Conservation (phyloP, 352 stramenopile species). For the Peronospora belbahrii region DNA sequence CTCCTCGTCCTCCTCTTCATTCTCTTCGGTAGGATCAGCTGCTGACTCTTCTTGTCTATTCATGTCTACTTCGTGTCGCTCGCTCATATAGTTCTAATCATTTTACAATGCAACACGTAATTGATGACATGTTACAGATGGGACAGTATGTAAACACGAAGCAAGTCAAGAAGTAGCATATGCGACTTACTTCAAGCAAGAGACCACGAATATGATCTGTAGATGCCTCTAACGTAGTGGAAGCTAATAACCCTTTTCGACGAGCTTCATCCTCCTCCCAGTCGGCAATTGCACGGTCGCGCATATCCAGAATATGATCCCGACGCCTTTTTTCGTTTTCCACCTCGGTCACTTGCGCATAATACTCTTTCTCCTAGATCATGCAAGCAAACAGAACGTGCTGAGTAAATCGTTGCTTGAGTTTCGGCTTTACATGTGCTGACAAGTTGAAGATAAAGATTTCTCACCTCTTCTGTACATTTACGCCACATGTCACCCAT, state of each 20-base stretch:
- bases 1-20: slow-evolving; percentile 27
- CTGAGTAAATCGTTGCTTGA: background rate
- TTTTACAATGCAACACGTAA: slow-evolving; percentile 1
- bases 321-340: slow-evolving; percentile 77
- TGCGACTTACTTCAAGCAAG: slow-evolving; percentile 47
- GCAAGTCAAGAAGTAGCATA: too few species aligned
- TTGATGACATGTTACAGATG: slow-evolving; percentile 3
- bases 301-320: slow-evolving; percentile 59
- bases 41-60: slow-evolving; percentile 29
- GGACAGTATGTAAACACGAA: too few species aligned
- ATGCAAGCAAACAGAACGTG: background rate
- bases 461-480: slow-evolving; percentile 61
- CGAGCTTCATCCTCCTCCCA: slow-evolving; percentile 75
- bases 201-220: slow-evolving; percentile 57
- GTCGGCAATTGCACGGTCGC: slow-evolving; percentile 58
- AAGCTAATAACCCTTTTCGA: slow-evolving; percentile 49
- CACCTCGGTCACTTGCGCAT: slow-evolving; percentile 59
- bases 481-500: slow-evolving; percentile 81
- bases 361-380: slow-evolving; percentile 64
- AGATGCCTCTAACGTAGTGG: slow-evolving; percentile 44
- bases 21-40: slow-evolving; percentile 25
- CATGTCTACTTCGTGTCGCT: slow-evolving; percentile 62
- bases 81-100: slow-evolving; percentile 71
- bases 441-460: background rate
- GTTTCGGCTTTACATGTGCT: background rate